phyloP scores from a whole-genome alignment of 1,139 yeast species.

The Magnusiomyces starmeri region DNA sequence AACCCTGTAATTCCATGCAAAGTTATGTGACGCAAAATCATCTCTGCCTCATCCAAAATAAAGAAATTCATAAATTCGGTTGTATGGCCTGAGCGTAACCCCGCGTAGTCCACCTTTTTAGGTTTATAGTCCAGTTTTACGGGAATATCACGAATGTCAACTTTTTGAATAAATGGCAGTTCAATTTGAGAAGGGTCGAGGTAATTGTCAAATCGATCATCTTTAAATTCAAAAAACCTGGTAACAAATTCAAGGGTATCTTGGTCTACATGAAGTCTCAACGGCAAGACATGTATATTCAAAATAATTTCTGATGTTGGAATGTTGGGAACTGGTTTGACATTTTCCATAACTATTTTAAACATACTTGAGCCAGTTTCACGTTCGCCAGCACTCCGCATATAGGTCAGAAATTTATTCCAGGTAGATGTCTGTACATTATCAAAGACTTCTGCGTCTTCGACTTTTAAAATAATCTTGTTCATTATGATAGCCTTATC shows the following conservation, averaged over 20 bases:
- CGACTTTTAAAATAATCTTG: conserved; percentile 39
- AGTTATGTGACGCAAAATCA: conserved; percentile 53
- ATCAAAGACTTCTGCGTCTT: conserved; percentile 60
- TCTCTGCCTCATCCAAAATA: conserved; percentile 75
- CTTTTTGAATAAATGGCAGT: conserved; percentile 58
- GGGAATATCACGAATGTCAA: conserved; percentile 54
- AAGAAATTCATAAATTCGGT: conserved; percentile 85
- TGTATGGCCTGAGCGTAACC: conserved; percentile 76
- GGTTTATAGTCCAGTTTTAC: conserved; percentile 87
- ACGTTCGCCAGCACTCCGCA: conserved; percentile 60
- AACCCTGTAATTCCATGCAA: conserved; percentile 76
- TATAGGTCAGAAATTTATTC: conserved; percentile 73
- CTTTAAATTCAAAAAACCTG: conserved; percentile 76
- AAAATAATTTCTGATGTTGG: conserved; percentile 66
- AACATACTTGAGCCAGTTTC: conserved; percentile 67
- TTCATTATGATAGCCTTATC: conserved; percentile 44
- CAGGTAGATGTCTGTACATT: conserved; percentile 84
- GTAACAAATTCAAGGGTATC: conserved; percentile 81
- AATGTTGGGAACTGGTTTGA: conserved; percentile 57
- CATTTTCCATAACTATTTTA: conserved; percentile 45
- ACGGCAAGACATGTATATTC: conserved; percentile 54
- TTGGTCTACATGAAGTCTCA: conserved; percentile 83
- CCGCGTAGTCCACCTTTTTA: conserved; percentile 74
- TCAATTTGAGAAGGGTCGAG: conserved; percentile 46
- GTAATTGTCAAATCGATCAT: conserved; percentile 51